These are phyloP conservation scores for Paramarasmius palmivorus DNA, from an alignment of 1,284 basidiomycete species.

Conservation along the genomic window DNA sequence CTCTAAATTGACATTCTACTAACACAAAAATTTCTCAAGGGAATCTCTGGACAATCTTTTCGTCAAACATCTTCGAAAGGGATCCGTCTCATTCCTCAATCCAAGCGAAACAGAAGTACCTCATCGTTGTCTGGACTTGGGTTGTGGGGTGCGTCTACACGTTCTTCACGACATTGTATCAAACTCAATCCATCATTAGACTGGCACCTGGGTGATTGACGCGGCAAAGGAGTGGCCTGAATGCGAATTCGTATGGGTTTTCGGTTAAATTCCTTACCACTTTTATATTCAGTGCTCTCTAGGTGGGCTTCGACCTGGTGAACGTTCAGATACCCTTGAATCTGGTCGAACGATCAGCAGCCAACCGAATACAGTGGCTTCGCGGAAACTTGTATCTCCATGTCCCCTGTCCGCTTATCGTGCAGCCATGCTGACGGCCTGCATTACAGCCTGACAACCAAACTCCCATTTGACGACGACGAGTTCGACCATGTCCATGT, in stretches of 20 bases:
- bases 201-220: constrained; percentile 70
- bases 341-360: constrained; percentile 47
- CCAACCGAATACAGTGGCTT: constrained; percentile 62
- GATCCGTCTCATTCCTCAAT: constrained; percentile 56
- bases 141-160: constrained; percentile 59
- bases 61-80: constrained; percentile 42
- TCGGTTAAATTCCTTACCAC: neutral
- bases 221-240: constrained; percentile 71
- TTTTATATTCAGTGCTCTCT: constrained; percentile 1
- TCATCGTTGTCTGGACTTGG: constrained; percentile 59
- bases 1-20: constrained; percentile 8
- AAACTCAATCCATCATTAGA: constrained; percentile 35
- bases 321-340: constrained; percentile 64
- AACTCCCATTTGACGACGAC: constrained; percentile 75
- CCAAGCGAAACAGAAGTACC: constrained; percentile 46
- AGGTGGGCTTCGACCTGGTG: constrained; percentile 78
- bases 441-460: constrained; percentile 61
- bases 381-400: constrained; percentile 72
- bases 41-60: constrained; percentile 61
- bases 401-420: neutral
- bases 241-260: constrained; percentile 60
- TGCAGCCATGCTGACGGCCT: neutral
- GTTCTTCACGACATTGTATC: constrained; percentile 3
- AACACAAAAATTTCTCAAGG: constrained; percentile 30
- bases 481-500: constrained; percentile 79